phyloP scores from a whole-genome alignment of 1,284 basidiomycete species.

The Ganoderma sinense region DNA sequence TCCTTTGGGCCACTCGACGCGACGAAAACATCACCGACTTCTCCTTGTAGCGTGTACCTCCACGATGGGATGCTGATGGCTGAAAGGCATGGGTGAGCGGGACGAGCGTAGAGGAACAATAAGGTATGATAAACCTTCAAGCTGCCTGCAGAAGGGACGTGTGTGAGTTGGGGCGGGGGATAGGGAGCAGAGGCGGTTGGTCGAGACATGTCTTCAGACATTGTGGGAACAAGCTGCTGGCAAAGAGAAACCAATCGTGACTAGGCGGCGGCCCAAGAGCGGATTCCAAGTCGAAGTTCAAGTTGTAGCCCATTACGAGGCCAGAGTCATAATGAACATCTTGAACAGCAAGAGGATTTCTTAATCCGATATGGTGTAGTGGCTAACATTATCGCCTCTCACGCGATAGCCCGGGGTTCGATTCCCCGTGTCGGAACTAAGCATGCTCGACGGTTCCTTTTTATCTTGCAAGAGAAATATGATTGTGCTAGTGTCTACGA shows the following conservation, averaged over 20 bases:
- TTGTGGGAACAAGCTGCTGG: not conserved
- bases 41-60: constrained; percentile 37
- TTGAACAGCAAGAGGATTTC: not conserved
- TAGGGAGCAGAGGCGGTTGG: constrained; percentile 4
- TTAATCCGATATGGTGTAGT: constrained; percentile 27
- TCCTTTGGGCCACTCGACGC: not conserved
- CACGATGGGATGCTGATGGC: constrained; percentile 16
- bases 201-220: constrained; percentile 13
- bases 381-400: constrained; percentile 30
- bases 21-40: constrained; percentile 30
- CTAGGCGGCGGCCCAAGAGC: not conserved
- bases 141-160: constrained; percentile 7
- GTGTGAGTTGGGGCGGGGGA: constrained; percentile 3
- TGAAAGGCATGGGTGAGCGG: not conserved
- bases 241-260: not conserved
- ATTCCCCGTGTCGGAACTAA: constrained; percentile 23
- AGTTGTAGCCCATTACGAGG: no score
- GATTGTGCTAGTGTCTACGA: no score
- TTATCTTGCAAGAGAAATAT: no score
- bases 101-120: not conserved
- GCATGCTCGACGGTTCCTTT: not conserved
- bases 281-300: not conserved
- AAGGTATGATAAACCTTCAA: constrained; percentile 3
- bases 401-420: constrained; percentile 30
- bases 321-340: no score